A percentile compares a stretch with the other conserved stretches of the same genome.
phyloP scores from a whole-genome alignment of 257 asterid genomes.

The Capsicum chinense region DNA sequence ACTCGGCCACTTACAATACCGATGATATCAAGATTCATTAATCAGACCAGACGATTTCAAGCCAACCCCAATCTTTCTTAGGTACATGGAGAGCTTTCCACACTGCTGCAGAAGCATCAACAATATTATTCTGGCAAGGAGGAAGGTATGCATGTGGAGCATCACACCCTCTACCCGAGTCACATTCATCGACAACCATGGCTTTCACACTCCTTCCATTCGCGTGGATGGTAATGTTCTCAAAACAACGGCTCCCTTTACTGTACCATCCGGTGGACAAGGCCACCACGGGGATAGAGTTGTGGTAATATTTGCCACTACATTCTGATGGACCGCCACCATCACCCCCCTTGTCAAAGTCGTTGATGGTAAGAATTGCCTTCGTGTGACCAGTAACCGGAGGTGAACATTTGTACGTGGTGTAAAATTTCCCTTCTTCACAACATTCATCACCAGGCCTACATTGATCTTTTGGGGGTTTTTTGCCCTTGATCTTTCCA shows the following conservation, averaged over 20 bases:
- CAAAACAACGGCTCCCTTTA: conserved; percentile 31
- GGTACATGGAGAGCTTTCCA: conserved; percentile 46
- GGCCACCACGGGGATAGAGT: conserved; percentile 38
- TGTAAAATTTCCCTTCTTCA: conserved; percentile 34
- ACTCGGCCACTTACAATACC: background rate
- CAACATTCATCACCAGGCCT: conserved; percentile 39
- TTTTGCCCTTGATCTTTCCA: conserved; percentile 33
- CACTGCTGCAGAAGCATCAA: conserved; percentile 48
- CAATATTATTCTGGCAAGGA: conserved; percentile 41
- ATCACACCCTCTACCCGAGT: conserved; percentile 36
- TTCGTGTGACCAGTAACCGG: conserved; percentile 33
- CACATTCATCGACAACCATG: conserved; percentile 44
- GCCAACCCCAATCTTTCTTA: background rate
- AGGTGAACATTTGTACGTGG: conserved; percentile 35
- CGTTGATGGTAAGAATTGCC: conserved; percentile 40
- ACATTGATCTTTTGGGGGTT: conserved; percentile 34
- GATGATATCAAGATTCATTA: background rate
- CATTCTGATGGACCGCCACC: conserved; percentile 45
- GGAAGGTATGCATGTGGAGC: conserved; percentile 35
- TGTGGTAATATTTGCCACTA: conserved; percentile 42
- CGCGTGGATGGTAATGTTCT: conserved; percentile 32
- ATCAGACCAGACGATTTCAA: conserved; percentile 11
- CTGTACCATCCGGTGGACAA: conserved; percentile 43
- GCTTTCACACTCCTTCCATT: conserved; percentile 37
- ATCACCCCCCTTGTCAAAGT: conserved; percentile 46